Evolutionary conservation across 805 yeast genomes (phyloP), one percentile per base, ranked within the genome.

Genomic region (Candida golubevii): DNA sequence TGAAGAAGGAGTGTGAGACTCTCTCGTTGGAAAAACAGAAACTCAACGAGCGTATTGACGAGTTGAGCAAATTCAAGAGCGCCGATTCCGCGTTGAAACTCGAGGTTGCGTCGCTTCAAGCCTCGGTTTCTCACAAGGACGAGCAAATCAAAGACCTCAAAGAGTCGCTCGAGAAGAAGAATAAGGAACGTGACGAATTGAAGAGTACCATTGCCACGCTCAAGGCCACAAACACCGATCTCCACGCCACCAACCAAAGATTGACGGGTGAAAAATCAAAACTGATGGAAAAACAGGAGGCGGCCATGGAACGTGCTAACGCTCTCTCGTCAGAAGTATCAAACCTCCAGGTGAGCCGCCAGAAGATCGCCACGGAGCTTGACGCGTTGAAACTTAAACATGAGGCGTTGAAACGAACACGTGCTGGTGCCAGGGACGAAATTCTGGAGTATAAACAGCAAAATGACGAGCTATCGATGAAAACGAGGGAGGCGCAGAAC

Each of bases 391-490:
- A 64, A 34, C 65, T 61, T 33, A 72, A 71, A 41, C 53, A 60
- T 35, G 76, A 72, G 5, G 34, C 53, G 1, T 49, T 70, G 26
- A 42, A 59, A 23, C 60, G 55, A 30, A 74, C 72, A 12, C 61
- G 59, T 43, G 57, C 59, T 45, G 64, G 45, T 42, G 69, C 66
- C 49, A 69, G 55, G 46, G 61, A 72, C 18, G 83, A 77, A 44
- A 46, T 61, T 26, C 69, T 61, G 48, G 46, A 64, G 7, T 57
- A 79, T 47, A 82, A 77, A 54, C 82, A 79, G 50, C 88, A 86
- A 58, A 78, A 82, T 47, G 91, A 87, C 41, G 96, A 88, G 55
- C 60, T 85, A 39, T 58, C 74, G 3, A 76, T 85, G 74, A 79
- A 85, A 42, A 65, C 82, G 33, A 77, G 77, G 48, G 98, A 93